Evolutionary conservation across 768 basidiomycete species (phyloP).

Genomic region (Suillus lakei): DNA sequence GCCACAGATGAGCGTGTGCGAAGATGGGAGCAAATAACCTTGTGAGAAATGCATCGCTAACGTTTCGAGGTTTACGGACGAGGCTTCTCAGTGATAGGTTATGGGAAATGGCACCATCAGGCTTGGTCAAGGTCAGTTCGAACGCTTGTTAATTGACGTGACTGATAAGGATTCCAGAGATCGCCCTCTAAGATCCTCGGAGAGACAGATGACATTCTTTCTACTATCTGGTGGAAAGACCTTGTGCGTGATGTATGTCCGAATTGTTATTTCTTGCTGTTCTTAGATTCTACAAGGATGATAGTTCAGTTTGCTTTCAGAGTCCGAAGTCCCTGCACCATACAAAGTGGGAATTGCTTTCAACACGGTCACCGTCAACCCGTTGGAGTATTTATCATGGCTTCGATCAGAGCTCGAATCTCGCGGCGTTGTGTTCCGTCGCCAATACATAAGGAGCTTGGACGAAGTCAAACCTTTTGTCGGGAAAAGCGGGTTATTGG

Average conservation of each 20-base stretch:
- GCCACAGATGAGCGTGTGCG: slow-evolving; percentile 37
- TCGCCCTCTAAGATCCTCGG: slow-evolving; percentile 42
- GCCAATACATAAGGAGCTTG: slow-evolving; percentile 45
- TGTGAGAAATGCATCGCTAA: slow-evolving; percentile 35
- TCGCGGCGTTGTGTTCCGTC: slow-evolving; percentile 49
- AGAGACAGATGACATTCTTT: slow-evolving; percentile 19
- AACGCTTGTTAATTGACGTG: background rate
- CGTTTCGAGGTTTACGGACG: background rate
- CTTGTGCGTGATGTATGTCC: slow-evolving; percentile 44
- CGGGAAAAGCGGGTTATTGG: slow-evolving; percentile 42
- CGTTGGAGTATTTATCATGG: slow-evolving; percentile 55
- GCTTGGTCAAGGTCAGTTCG: slow-evolving; percentile 42
- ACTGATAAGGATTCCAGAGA: slow-evolving; percentile 30
- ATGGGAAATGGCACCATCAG: slow-evolving; percentile 52
- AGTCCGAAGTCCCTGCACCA: slow-evolving; percentile 40
- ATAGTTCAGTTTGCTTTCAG: slow-evolving; percentile 36
- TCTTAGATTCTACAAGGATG: background rate
- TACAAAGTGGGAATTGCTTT: slow-evolving; percentile 45
- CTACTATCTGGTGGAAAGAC: slow-evolving; percentile 43
- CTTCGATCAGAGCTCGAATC: slow-evolving; percentile 44
- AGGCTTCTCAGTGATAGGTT: slow-evolving; percentile 42
- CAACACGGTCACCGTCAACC: slow-evolving; percentile 53
- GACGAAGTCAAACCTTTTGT: slow-evolving; percentile 49
- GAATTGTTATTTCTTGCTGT: too few species aligned
- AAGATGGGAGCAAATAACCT: slow-evolving; percentile 46